Percentiles rank a stretch among this genome's conserved stretches.
Conservation (phyloP, 306 rosid species). For the Dryas alaskensis region DNA sequence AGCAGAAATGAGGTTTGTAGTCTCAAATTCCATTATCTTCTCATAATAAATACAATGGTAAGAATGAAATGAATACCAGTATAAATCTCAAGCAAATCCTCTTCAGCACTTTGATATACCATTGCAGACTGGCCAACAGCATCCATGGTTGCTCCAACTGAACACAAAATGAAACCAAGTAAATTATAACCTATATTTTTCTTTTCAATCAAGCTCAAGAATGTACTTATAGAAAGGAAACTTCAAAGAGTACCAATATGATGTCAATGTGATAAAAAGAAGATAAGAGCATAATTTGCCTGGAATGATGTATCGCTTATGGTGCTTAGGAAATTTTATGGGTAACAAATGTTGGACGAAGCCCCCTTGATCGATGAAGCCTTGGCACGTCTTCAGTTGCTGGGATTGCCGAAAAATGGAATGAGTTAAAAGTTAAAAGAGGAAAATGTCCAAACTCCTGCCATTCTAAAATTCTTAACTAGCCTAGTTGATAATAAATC, state of each 20-base stretch:
- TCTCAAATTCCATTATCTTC: neutral
- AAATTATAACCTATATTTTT: neutral
- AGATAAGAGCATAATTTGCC: constrained; percentile 23
- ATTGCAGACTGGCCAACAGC: constrained; percentile 20
- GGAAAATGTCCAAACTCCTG: neutral
- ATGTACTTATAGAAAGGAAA: neutral
- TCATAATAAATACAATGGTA: neutral
- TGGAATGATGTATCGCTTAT: constrained; percentile 36
- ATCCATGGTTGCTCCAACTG: constrained; percentile 22
- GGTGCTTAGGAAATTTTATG: constrained; percentile 22
- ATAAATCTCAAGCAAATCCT: constrained; percentile 12
- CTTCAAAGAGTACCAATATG: neutral
- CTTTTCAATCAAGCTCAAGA: neutral
- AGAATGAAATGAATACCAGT: constrained; percentile 24
- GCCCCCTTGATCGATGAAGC: constrained; percentile 24
- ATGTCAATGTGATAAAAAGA: neutral
- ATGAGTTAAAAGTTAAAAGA: neutral
- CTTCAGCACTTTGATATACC: constrained; percentile 20
- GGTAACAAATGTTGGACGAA: constrained; percentile 25
- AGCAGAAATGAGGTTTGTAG: neutral
- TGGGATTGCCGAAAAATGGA: constrained; percentile 9
- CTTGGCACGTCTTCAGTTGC: constrained; percentile 28
- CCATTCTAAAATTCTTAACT: neutral
- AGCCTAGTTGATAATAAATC: neutral
- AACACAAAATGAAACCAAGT: constrained; percentile 2